Conservation (phyloP, 495 filamentous ascomycete genomes). For the Xylaria bambusicola region DNA sequence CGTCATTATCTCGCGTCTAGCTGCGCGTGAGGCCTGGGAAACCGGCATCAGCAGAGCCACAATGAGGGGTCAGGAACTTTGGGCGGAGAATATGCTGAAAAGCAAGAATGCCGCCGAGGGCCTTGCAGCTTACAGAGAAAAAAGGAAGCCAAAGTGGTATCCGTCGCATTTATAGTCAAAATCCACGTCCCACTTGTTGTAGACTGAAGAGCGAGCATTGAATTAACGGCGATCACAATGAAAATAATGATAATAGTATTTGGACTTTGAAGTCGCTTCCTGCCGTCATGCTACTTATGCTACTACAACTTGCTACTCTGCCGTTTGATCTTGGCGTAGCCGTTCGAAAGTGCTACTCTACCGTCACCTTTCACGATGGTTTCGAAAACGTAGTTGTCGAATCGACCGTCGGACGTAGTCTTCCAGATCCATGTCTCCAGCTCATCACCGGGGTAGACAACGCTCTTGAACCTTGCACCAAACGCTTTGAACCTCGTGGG, state of each 20-base stretch:
- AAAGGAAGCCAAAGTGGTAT: constrained; percentile 27
- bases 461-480: constrained; percentile 31
- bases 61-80: constrained; percentile 23
- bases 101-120: constrained; percentile 30
- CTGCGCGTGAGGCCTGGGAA: constrained; percentile 30
- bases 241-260: too few species aligned
- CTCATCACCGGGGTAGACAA: constrained; percentile 38
- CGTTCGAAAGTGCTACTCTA: constrained; percentile 28
- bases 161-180: constrained; percentile 21
- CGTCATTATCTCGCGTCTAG: constrained; percentile 48
- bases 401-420: constrained; percentile 20
- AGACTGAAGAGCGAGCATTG: not conserved
- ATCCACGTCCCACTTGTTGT: too few species aligned
- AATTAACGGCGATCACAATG: not conserved
- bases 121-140: constrained; percentile 30
- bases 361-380: constrained; percentile 34
- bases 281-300: too few species aligned
- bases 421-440: constrained; percentile 36
- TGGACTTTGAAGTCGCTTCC: too few species aligned
- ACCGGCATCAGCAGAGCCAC: constrained; percentile 28
- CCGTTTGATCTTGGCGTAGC: constrained; percentile 16
- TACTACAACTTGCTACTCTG: constrained; percentile 19
- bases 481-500: constrained; percentile 28
- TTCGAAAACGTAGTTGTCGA: constrained; percentile 31
- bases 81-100: constrained; percentile 24